Conservation (phyloP, 345 rosid species). For the Excoecaria cochinchinensis region DNA sequence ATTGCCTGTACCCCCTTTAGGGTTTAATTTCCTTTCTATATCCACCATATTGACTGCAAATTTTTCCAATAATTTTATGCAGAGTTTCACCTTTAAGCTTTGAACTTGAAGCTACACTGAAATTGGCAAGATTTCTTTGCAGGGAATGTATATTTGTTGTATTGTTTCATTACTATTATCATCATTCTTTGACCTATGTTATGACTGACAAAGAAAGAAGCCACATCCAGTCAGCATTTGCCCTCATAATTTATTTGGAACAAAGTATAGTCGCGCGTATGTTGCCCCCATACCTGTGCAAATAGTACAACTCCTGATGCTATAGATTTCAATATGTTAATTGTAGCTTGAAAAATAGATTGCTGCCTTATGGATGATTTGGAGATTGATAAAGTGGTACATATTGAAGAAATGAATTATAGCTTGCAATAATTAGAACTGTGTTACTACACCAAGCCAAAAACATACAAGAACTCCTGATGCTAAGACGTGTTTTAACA, state of each 20-base stretch:
- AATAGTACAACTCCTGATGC: background rate
- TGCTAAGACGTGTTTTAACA: too few relatives aligned
- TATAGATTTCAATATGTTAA: background rate
- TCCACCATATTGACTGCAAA: constrained; percentile 17
- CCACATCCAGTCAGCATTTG: background rate
- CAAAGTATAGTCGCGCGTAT: background rate
- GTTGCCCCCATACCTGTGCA: background rate
- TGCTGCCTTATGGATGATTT: background rate
- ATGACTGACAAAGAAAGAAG: background rate
- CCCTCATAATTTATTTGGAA: background rate
- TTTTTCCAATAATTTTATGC: constrained; percentile 33
- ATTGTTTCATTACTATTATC: too few relatives aligned
- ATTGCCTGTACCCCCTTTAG: background rate
- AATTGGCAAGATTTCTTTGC: too few relatives aligned
- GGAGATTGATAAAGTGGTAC: background rate
- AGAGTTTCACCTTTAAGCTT: constrained; percentile 97
- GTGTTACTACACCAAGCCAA: too few relatives aligned
- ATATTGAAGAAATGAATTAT: background rate
- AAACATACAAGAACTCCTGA: too few relatives aligned
- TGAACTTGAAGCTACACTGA: constrained; percentile 93
- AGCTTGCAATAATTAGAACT: background rate
- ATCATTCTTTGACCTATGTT: background rate
- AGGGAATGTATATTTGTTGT: constrained; percentile 46
- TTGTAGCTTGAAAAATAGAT: background rate
- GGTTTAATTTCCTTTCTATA: background rate